Base-by-base conservation (phyloP, 306 rosid species). In the Boehmeria nivea region DNA sequence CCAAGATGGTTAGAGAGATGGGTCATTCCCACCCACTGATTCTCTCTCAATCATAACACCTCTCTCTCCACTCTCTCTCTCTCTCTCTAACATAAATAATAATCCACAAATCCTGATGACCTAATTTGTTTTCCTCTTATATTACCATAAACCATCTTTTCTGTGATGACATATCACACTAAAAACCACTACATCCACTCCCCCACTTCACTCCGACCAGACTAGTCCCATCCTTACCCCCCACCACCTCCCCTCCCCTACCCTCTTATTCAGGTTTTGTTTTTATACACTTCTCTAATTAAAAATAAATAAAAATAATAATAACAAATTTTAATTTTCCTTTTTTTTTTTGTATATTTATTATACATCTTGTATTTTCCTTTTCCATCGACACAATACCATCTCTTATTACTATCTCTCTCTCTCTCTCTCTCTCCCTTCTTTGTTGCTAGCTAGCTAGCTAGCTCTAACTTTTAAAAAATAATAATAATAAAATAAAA, bases 11-110 rank as follows among this genome's bases (percentile, higher is more conserved):
- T 72, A 20, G 33, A 38, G 31, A 63, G 75, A 78, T 75, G 73
- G 76, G 66, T 72, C 84, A 69, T 70, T 84, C 77, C 82, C 89
- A 82, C 94, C 95, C 98, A 90, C 95, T 90, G 88, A 82, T 86
- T 90, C 83, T 38, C 83, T 38, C 64, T 80, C 88, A 84, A 90
- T 90, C 95, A 87, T 87, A 63, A 64, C 77, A 57, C 80, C n/a
- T n/a, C n/a, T n/a, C n/a, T n/a, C n/a, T n/a, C n/a, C n/a, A 16
- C 64, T 44, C 16, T 25, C 43, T 16, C 57, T 27, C 58, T 26
- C 54, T 43, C 47, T 43, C 47, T 43, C n/a, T n/a, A n/a, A n/a
- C n/a, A n/a, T n/a, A 4, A 33, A 33, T 33, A 33, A 33, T 4
- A 33, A 57, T 63, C 72, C 72, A 42, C 70, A 67, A 62, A 20